These are phyloP conservation scores for Neobulgaria alba DNA, from an alignment of 2,329 filamentous ascomycete species.

Conservation along the genomic window DNA sequence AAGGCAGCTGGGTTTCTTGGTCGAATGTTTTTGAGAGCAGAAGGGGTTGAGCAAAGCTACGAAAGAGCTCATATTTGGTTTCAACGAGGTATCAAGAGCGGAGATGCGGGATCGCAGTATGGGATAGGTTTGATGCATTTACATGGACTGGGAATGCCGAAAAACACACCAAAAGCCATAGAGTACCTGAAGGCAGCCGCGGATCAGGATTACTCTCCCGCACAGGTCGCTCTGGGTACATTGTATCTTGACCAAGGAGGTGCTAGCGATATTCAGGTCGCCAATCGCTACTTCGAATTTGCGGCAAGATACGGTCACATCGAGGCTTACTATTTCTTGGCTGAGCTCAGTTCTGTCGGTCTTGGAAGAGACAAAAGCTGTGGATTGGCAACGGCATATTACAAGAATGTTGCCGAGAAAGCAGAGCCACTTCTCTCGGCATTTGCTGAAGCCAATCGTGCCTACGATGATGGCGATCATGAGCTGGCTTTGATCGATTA, in stretches of 20 bases:
- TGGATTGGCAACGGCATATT: constrained; percentile 57
- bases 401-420: constrained; percentile 52
- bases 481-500: constrained; percentile 57
- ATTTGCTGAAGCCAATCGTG: constrained; percentile 57
- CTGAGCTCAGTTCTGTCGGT: constrained; percentile 58
- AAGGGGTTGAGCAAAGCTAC: constrained; percentile 59
- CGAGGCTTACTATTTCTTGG: constrained; percentile 66
- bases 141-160: constrained; percentile 54
- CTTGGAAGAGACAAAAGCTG: constrained; percentile 59
- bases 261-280: constrained; percentile 35
- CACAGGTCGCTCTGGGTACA: constrained; percentile 58
- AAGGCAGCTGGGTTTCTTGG: constrained; percentile 66
- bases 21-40: constrained; percentile 63
- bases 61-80: constrained; percentile 60
- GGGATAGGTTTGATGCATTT: constrained; percentile 63
- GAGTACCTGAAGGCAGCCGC: constrained; percentile 58
- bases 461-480: constrained; percentile 54
- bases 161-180: constrained; percentile 52
- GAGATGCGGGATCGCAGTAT: constrained; percentile 61
- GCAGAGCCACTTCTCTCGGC: constrained; percentile 50
- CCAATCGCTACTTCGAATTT: constrained; percentile 61
- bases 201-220: constrained; percentile 57
- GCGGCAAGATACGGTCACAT: constrained; percentile 60
- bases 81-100: constrained; percentile 51
- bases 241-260: constrained; percentile 61